phyloP scores from a whole-genome alignment of 2,329 filamentous ascomycete genomes.

The Madurella mycetomatis region DNA sequence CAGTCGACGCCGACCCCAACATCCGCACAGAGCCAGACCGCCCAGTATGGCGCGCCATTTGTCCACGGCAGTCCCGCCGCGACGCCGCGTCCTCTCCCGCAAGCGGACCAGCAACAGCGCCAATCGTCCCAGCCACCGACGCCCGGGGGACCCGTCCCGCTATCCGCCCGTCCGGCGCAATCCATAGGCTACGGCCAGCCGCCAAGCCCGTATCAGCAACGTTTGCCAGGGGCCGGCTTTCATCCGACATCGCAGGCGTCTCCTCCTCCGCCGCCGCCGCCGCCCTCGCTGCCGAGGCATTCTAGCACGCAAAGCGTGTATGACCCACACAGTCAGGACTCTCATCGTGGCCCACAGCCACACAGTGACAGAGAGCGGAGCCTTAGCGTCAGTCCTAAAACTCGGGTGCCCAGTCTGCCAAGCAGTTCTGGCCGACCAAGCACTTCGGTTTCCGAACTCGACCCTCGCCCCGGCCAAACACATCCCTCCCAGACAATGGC shows the following conservation, averaged over 20 bases:
- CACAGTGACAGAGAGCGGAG: constrained; percentile 64
- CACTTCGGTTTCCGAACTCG: constrained; percentile 24
- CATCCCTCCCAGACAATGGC: constrained; percentile 18
- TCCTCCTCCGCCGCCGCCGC: constrained; percentile 34
- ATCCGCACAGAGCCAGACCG: constrained; percentile 54
- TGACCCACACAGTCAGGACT: constrained; percentile 36
- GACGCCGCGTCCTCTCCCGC: constrained; percentile 39
- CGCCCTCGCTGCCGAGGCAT: constrained; percentile 39
- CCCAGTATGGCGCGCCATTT: constrained; percentile 48
- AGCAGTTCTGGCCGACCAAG: constrained; percentile 38
- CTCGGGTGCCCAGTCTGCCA: constrained; percentile 52
- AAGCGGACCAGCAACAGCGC: constrained; percentile 43
- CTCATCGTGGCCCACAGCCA: constrained; percentile 47
- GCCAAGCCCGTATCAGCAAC: constrained; percentile 57
- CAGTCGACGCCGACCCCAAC: constrained; percentile 59
- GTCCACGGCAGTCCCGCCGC: constrained; percentile 50
- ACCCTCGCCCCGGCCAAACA: constrained; percentile 21
- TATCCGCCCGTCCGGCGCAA: constrained; percentile 31
- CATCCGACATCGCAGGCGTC: constrained; percentile 34
- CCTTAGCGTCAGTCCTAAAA: constrained; percentile 75
- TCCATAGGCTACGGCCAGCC: constrained; percentile 42
- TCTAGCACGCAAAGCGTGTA: constrained; percentile 41
- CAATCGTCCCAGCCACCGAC: constrained; percentile 53
- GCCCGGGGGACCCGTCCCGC: constrained; percentile 48
- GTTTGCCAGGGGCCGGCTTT: constrained; percentile 35